phyloP scores from a whole-genome alignment of 1,284 basidiomycete species.

The Naganishia sp. region DNA sequence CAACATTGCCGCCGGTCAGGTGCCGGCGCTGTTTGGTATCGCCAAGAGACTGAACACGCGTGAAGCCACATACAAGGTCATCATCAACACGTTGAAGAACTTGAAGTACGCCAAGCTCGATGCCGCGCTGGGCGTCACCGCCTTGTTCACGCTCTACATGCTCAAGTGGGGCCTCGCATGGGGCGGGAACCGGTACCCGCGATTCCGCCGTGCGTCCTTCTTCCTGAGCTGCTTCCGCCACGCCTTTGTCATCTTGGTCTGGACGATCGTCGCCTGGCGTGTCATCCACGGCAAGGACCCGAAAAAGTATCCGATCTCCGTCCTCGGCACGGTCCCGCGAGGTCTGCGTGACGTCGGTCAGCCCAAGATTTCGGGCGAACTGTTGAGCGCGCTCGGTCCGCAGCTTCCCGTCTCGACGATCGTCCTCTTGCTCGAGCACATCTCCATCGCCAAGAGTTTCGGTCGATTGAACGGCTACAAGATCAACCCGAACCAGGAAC shows the following conservation, averaged over 20 bases:
- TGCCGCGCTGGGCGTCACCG: slow-evolving; percentile 85
- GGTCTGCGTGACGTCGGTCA: slow-evolving; percentile 76
- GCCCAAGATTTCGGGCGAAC: slow-evolving; percentile 65
- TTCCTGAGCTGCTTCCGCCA: slow-evolving; percentile 82
- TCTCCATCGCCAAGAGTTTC: slow-evolving; percentile 93
- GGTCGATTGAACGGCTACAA: slow-evolving; percentile 95
- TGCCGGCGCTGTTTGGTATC: slow-evolving; percentile 82
- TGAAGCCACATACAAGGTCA: slow-evolving; percentile 80
- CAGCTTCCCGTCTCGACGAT: slow-evolving; percentile 91
- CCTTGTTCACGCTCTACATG: slow-evolving; percentile 63
- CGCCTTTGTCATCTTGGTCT: slow-evolving; percentile 79
- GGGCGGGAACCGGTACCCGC: slow-evolving; percentile 69
- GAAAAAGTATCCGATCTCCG: slow-evolving; percentile 74
- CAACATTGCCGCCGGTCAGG: slow-evolving; percentile 80
- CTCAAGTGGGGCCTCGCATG: slow-evolving; percentile 69
- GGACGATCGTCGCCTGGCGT: slow-evolving; percentile 77
- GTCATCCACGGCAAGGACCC: slow-evolving; percentile 64
- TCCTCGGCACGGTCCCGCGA: slow-evolving; percentile 78
- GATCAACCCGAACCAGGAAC: slow-evolving; percentile 95
- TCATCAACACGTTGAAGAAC: slow-evolving; percentile 89
- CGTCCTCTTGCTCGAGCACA: slow-evolving; percentile 92
- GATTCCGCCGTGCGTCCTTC: slow-evolving; percentile 74
- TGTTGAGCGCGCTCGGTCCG: slow-evolving; percentile 70
- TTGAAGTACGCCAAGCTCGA: slow-evolving; percentile 69
- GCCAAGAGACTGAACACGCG: slow-evolving; percentile 73